Base-by-base conservation (phyloP, 768 basidiomycete genomes). In the Ramaria rubella region DNA sequence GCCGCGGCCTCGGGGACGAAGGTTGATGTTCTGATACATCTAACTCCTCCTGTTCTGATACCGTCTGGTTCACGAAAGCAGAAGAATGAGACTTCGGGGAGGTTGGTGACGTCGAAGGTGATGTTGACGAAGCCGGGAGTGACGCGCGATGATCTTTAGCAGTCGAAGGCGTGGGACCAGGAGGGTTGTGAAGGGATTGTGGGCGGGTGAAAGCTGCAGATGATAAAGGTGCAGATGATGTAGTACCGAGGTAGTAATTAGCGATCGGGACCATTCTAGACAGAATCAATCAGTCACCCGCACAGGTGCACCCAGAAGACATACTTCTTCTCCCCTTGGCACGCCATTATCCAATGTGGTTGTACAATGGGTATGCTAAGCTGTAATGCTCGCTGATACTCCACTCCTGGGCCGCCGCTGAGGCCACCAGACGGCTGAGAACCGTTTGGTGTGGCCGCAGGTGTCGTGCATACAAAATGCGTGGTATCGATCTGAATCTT, bases 401-500 rank as follows among this genome's bases (percentile, higher is more conserved):
- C 90, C 6, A 89, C 85, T 0, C 87, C 87, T 0, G 92, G 88
- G 2, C 82, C 81, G 15, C 77, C 72, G 11, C 74, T 72, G 1
- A 74, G 67, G 55, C 75, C 78, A 1, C 85, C 82, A 8, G 77
- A 74, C 0, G 77, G 77, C 57, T 74, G 77, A 9, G 82, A 82
- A 30, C 81, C 85, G 9, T 69, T 63, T 0, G 83, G 80, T 0
- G 82, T 85, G 2, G 68, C 54, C 4, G 58, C 52, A 2, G 94
- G 92, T 0, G 89, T 92, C 17, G 93, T 95, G 67, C 94, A 95
- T 40, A 97, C 94, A 62, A 96, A 99, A 70, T 99, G 95, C 0
- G 94, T 97, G 9, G 95, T 98, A 67, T 99, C 95, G 57, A 98
- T 94, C 73, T 94, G 90, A 38, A 99, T 94, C 65, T 83, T 87